Conservation (phyloP, 2,329 filamentous ascomycete genomes). For the Penicillium sp. region DNA sequence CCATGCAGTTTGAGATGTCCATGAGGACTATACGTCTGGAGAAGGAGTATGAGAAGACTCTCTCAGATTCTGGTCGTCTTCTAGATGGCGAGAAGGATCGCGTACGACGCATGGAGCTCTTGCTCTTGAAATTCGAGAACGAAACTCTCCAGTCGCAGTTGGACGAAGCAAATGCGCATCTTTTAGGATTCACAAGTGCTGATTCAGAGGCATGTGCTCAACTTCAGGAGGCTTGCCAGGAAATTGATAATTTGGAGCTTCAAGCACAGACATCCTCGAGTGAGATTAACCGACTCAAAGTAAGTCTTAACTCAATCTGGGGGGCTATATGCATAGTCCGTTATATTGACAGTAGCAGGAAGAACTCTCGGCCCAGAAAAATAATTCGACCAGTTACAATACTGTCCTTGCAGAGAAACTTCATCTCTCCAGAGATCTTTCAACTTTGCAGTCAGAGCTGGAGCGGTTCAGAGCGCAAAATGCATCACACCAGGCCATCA, state of each 20-base stretch:
- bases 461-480: conserved; percentile 61
- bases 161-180: conserved; percentile 53
- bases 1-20: conserved; percentile 42
- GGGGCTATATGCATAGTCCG: not conserved
- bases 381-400: conserved; percentile 65
- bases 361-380: conserved; percentile 67
- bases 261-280: conserved; percentile 48
- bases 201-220: conserved; percentile 44
- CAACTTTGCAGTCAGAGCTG: conserved; percentile 58
- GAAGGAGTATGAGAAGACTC: conserved; percentile 63
- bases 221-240: conserved; percentile 50
- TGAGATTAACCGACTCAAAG: conserved; percentile 57
- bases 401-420: conserved; percentile 67
- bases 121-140: conserved; percentile 74
- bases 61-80: conserved; percentile 65
- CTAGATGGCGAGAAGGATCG: conserved; percentile 73
- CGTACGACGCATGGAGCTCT: conserved; percentile 63
- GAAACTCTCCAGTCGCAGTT: conserved; percentile 64
- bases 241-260: conserved; percentile 35
- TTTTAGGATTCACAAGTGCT: conserved; percentile 51
- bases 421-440: conserved; percentile 58
- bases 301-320: conserved; percentile 26
- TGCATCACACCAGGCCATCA: conserved; percentile 61
- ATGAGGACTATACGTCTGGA: conserved; percentile 60
- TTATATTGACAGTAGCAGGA: conserved; percentile 48